Base-by-base conservation (phyloP, 2,329 filamentous ascomycete species). In the Neofusicoccum parvum region DNA sequence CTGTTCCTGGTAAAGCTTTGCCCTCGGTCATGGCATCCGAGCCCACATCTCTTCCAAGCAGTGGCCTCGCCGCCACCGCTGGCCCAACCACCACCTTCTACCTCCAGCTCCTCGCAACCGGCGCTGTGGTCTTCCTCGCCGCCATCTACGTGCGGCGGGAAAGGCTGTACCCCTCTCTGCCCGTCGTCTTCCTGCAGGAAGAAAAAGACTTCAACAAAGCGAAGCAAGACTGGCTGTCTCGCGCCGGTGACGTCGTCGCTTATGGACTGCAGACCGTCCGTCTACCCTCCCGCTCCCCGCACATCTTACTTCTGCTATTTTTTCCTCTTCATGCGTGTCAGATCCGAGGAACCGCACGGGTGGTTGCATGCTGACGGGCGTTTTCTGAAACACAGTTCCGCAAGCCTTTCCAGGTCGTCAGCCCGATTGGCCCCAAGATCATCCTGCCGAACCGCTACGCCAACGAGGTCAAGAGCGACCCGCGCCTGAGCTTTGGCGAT, bases 401-500 rank as follows among this genome's bases (percentile, higher is more conserved):
- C 23, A 59, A 36, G 54, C 54, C 27, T 17, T 62, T 49, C 58
- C 58, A 62, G 11, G 58, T 49, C 3, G 11, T 49, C 45, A 62
- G 43, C 15, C 43, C 43, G 2, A 3, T 39, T 7, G 58, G 58
- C 1, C 45, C 45, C 5, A 49, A 49, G 36, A 62, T 62, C 36
- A 41, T 62, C 36, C n/a, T 62, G 20, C 58, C 58, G 12, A 49
- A 37, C 36, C 34, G 32, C 3, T 62, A 39, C 15, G 32, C 11
- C 9, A 50, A 62, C 14, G 58, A 37, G n/a, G 20, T 62, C 20
- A 48, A 50, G 58, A 50, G 17, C 32, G 43, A 62, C 14, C 34
- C 23, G n/a, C 15, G 20, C 14, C 34, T 62, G 11, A 62, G 46
- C 58, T 62, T 62, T n/a, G 11, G 1, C 6, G 36, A 49, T 5